Evolutionary conservation across 2,329 filamentous ascomycete species (phyloP).

Genomic region (Xylaria hypoxylon): DNA sequence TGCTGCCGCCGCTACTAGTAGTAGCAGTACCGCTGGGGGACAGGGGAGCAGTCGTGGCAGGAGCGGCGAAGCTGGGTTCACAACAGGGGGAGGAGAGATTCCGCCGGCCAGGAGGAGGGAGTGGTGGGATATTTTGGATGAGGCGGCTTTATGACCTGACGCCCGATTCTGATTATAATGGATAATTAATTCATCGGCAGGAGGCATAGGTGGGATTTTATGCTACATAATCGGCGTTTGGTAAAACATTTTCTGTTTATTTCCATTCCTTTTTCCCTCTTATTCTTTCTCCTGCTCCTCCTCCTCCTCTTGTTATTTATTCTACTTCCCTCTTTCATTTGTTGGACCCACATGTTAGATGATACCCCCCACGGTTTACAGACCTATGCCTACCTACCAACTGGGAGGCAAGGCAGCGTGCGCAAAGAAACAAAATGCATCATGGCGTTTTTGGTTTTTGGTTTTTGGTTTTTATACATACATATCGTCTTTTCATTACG

Average conservation of each 20-base stretch:
- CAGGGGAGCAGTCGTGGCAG: conserved; percentile 55
- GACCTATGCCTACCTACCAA: no score
- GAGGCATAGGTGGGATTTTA: no score
- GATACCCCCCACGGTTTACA: conserved; percentile 1
- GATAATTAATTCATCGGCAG: no score
- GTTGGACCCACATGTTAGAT: background rate
- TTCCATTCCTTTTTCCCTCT: background rate
- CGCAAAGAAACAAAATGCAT: background rate
- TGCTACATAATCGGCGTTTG: no score
- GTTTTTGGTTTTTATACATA: background rate
- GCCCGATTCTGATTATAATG: no score
- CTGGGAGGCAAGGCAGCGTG: no score
- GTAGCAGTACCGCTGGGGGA: conserved; percentile 1
- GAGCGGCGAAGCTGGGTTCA: conserved; percentile 26
- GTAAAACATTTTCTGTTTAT: no score
- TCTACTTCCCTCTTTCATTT: background rate
- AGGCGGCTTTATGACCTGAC: conserved; percentile 12
- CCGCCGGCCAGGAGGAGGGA: conserved; percentile 41
- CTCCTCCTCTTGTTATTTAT: background rate
- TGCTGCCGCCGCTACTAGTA: background rate
- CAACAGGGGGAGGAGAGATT: conserved; percentile 20
- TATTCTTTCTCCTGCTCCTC: background rate
- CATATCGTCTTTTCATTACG: no score
- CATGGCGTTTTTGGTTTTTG: background rate
- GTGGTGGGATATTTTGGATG: conserved; percentile 57